A percentile compares a stretch with the other conserved stretches of the same genome.
Conservation (phyloP, 306 rosid genomes). For the Cucurbita pepo region DNA sequence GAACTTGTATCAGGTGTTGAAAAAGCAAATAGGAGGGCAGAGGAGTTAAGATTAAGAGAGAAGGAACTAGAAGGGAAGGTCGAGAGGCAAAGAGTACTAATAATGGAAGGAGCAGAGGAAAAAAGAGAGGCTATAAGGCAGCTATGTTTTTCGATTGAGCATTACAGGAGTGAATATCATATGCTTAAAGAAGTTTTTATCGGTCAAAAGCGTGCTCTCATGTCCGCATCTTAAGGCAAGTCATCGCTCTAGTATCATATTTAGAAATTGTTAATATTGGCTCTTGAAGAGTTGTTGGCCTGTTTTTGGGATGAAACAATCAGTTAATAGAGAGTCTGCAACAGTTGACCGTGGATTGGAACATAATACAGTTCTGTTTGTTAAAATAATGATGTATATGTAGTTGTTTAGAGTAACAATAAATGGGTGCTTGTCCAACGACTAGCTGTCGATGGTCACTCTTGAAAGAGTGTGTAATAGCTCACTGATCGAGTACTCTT, state of each 20-base stretch:
- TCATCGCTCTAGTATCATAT: neutral
- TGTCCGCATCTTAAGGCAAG: slow-evolving; percentile 34
- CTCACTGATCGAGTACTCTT: too few species aligned
- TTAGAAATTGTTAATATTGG: neutral
- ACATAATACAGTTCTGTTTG: neutral
- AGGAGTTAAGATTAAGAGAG: slow-evolving; percentile 31
- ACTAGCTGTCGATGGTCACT: neutral
- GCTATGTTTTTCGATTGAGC: slow-evolving; percentile 75
- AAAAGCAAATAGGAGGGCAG: slow-evolving; percentile 24
- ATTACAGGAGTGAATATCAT: slow-evolving; percentile 47
- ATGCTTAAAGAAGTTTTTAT: slow-evolving; percentile 42
- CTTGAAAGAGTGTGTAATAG: too few species aligned
- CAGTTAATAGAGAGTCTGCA: neutral
- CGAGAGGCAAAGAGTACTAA: slow-evolving; percentile 42
- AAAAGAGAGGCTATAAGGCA: slow-evolving; percentile 88
- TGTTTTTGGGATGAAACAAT: neutral
- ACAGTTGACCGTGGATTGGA: neutral
- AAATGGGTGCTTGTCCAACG: neutral
- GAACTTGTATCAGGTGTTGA: slow-evolving; percentile 31
- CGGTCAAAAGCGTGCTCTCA: slow-evolving; percentile 41
- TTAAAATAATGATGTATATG: slow-evolving; percentile 1
- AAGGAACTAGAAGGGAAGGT: slow-evolving; percentile 48
- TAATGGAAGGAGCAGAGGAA: slow-evolving; percentile 67
- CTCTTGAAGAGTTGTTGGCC: neutral
- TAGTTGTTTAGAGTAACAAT: neutral